These are phyloP conservation scores for Cunninghamia lanceolata DNA, from an alignment of 75 land plant species.

Conservation along the genomic window DNA sequence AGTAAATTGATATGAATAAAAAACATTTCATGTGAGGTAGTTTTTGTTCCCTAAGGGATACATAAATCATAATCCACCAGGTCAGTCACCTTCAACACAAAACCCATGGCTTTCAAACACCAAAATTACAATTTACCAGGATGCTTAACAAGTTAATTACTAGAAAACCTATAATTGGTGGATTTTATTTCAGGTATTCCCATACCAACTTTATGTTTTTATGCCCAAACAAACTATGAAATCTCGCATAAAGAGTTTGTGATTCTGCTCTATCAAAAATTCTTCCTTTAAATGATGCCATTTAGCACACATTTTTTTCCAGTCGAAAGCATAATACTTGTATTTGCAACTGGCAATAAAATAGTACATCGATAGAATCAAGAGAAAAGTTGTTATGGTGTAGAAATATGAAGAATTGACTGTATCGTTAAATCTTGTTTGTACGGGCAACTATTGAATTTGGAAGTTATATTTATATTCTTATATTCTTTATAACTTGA, in stretches of 20 bases:
- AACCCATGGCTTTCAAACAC: not conserved
- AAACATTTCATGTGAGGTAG: not conserved
- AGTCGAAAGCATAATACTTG: not conserved
- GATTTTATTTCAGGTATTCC: not conserved
- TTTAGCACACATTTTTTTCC: not conserved
- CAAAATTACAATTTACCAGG: not conserved
- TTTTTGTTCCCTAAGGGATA: not conserved
- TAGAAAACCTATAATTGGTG: not conserved
- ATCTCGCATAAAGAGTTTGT: not conserved
- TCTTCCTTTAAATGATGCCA: not conserved
- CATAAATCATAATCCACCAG: not conserved
- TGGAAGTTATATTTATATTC: not conserved
- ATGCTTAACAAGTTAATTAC: not conserved
- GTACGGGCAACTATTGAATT: not conserved
- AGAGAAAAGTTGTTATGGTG: not conserved
- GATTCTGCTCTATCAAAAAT: not conserved
- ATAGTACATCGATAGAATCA: not conserved
- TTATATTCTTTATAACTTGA: not conserved
- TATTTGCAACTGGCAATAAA: not conserved
- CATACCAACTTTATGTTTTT: not conserved
- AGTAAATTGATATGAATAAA: not conserved
- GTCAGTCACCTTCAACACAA: not conserved
- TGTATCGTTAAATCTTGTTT: not conserved
- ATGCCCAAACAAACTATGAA: not conserved
- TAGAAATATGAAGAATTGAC: not conserved